phyloP scores from a whole-genome alignment of 2,329 filamentous ascomycete genomes.

The Clonostachys sp. region DNA sequence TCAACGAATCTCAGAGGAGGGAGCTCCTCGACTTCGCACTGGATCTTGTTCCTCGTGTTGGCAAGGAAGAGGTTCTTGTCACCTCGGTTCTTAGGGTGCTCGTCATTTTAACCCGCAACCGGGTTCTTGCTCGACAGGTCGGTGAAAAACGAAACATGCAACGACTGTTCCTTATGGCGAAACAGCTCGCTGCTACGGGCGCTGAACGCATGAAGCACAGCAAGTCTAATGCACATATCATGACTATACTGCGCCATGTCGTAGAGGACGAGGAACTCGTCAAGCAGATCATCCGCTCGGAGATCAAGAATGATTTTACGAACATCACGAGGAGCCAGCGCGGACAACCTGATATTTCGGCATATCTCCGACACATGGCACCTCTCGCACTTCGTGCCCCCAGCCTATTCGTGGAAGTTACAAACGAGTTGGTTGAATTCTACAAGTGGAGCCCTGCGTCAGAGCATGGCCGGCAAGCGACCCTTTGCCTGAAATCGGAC shows the following conservation, averaged over 20 bases:
- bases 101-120: conserved; percentile 80
- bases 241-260: conserved; percentile 86
- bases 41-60: conserved; percentile 77
- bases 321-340: conserved; percentile 43
- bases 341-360: conserved; percentile 59
- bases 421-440: conserved; percentile 73
- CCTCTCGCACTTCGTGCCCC: conserved; percentile 78
- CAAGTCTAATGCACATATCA: conserved; percentile 56
- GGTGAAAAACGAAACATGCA: conserved; percentile 88
- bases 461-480: background rate
- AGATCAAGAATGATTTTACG: conserved; percentile 78
- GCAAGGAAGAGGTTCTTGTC: conserved; percentile 81
- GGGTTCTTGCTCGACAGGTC: conserved; percentile 68
- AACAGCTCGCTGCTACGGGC: conserved; percentile 78
- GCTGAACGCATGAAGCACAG: conserved; percentile 65
- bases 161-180: conserved; percentile 89
- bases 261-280: conserved; percentile 91
- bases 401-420: conserved; percentile 80
- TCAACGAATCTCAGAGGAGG: conserved; percentile 60
- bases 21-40: conserved; percentile 73
- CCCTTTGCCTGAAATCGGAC: background rate
- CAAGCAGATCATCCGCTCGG: conserved; percentile 85
- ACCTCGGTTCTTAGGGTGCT: conserved; percentile 79
- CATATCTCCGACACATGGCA: conserved; percentile 72
- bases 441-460: background rate